Base-by-base conservation (phyloP, 352 stramenopile species). In the Globisporangium canariense region DNA sequence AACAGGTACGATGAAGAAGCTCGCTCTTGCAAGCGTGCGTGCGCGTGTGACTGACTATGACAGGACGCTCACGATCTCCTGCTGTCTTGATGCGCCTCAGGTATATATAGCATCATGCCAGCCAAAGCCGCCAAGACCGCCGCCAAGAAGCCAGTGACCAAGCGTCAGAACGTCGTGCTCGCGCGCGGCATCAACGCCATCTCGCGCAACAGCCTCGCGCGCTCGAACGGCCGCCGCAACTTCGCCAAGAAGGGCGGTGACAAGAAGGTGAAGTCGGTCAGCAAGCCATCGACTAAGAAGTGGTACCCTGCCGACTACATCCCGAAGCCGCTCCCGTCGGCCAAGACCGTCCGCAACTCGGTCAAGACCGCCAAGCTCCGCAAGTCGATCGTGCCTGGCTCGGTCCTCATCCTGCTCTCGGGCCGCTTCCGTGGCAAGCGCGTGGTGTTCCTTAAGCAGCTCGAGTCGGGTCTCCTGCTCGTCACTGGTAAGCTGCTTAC, bases 361-460 rank as follows among this genome's bases (percentile, higher is more conserved):
- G 77, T 81, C 64, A 98, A 98, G 73, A 75, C 91, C 41, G 88
- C 94, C 62, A 98, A 97, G 80, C 85, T 99, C 22, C 96, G 97
- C 64, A 88, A 95, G 66, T 97, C 90, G 64, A 98, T 99, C 83
- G 97, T 88, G 52, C 96, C 97, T 10, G 97, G 97, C 77, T 98
- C 97, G 38, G 96, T 99, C 43, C 84, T 99, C 51, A 99, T 99
- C 76, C 80, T 99, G 65, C 84, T 99, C 16, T 95, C 94, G 43
- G 97, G 97, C 62, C 93, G 97, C 73, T 99, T 99, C 87, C 89
- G 94, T 76, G 97, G 97, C 83, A 99, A 99, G 91, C 93, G 97
- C 68, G 97, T 99, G n/a, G 97, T 99, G 34, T 99, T 98, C 81
- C 85, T 99, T 28, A 99, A 99, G 77, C 86, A 97, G 68, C 84